These are phyloP conservation scores for Syncephalastrum sp. DNA, from an alignment of 371 early-diverging fungal genomes.

Conservation along the genomic window DNA sequence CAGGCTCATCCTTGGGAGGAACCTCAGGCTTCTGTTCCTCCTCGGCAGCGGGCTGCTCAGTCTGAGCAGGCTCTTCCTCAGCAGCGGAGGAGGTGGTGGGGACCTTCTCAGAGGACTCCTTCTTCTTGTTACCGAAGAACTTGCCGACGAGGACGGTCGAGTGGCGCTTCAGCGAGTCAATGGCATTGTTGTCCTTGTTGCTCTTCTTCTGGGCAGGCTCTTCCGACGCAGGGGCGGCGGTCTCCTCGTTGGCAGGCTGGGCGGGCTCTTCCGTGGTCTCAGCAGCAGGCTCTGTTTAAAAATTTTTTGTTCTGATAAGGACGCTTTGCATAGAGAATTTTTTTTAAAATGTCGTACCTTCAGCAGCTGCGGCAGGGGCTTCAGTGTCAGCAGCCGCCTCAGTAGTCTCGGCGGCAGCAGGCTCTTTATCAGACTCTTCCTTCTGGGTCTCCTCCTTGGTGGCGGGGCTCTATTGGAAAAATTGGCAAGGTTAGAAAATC, in stretches of 20 bases:
- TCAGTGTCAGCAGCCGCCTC: slow-evolving; percentile 14
- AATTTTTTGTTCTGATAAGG: no score
- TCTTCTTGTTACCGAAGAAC: slow-evolving; percentile 34
- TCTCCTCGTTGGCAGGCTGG: no score
- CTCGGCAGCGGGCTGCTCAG: slow-evolving; percentile 5
- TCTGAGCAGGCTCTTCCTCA: slow-evolving; percentile 6
- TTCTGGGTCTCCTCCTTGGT: no score
- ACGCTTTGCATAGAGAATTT: no score
- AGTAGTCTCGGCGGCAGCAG: neutral
- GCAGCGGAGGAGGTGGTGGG: slow-evolving; percentile 8
- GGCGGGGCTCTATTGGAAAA: no score
- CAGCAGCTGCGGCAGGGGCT: slow-evolving; percentile 1
- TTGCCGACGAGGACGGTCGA: slow-evolving; percentile 28
- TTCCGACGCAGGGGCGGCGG: slow-evolving; percentile 3
- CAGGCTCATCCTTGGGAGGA: no score
- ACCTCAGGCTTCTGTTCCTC: no score
- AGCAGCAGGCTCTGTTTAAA: neutral
- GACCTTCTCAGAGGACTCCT: slow-evolving; percentile 7
- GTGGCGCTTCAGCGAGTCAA: slow-evolving; percentile 37
- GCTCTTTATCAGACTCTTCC: no score
- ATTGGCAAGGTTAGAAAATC: no score
- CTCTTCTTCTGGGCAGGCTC: slow-evolving; percentile 6
- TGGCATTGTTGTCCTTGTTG: slow-evolving; percentile 20
- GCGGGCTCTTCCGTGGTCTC: slow-evolving; percentile 3
- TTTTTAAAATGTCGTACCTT: no score